Conservation (phyloP, 345 rosid species). For the Pelargonium nanum region DNA sequence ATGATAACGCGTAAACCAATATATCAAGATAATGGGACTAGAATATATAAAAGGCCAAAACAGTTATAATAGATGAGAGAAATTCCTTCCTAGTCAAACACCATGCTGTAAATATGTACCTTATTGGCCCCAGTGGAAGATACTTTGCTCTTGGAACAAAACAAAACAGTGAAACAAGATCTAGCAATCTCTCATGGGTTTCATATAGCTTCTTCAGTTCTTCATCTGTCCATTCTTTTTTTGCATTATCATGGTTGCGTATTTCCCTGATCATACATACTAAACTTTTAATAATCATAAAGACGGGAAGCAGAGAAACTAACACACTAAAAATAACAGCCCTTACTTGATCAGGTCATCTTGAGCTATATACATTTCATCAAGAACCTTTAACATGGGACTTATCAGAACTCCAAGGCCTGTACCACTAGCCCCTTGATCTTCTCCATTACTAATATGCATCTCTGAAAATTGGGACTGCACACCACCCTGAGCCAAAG, state of each 20-base stretch:
- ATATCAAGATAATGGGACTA: too few relatives aligned
- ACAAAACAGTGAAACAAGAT: slow-evolving; percentile 92
- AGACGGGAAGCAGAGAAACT: slow-evolving; percentile 3
- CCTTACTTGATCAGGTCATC: slow-evolving; percentile 94
- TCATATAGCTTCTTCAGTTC: slow-evolving; percentile 91
- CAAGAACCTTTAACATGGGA: slow-evolving; percentile 91
- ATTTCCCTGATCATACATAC: slow-evolving; percentile 56
- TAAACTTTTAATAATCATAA: slow-evolving; percentile 3
- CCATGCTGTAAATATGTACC: slow-evolving; percentile 27
- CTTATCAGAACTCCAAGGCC: slow-evolving; percentile 90
- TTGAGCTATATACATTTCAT: slow-evolving; percentile 92
- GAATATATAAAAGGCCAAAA: neutral
- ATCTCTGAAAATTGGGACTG: slow-evolving; percentile 96
- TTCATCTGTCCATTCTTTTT: slow-evolving; percentile 96
- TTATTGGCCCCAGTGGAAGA: slow-evolving; percentile 91
- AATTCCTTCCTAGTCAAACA: too few relatives aligned
- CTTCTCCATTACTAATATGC: slow-evolving; percentile 97
- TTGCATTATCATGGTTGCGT: slow-evolving; percentile 84
- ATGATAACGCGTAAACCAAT: too few relatives aligned
- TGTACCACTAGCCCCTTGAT: slow-evolving; percentile 99
- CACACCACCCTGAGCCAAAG: slow-evolving; percentile 95
- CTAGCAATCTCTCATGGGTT: slow-evolving; percentile 87
- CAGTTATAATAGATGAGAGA: neutral
- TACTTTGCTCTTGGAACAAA: slow-evolving; percentile 90
- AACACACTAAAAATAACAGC: neutral